Percentiles rank a stretch among this genome's conserved stretches.
These are phyloP conservation scores for Fusarium buharicum DNA, from an alignment of 2,329 filamentous ascomycete genomes.

Conservation along the genomic window DNA sequence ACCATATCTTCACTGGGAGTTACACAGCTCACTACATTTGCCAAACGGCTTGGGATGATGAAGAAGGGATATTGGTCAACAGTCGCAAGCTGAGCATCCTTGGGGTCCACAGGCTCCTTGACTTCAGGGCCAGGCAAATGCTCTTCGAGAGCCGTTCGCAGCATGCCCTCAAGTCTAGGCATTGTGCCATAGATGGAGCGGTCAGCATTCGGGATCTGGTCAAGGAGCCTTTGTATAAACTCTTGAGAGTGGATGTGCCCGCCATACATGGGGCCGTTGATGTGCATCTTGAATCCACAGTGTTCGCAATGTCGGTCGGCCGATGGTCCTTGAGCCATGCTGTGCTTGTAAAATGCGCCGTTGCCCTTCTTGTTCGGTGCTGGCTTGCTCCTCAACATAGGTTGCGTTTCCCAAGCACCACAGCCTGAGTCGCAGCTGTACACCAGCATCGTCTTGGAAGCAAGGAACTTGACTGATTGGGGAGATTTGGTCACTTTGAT, in stretches of 20 bases:
- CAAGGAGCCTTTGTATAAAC: conserved; percentile 83
- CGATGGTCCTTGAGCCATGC: conserved; percentile 76
- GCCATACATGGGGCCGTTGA: conserved; percentile 94
- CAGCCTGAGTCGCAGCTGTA: conserved; percentile 93
- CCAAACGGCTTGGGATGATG: conserved; percentile 78
- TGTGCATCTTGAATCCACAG: conserved; percentile 86
- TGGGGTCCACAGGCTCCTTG: conserved; percentile 51
- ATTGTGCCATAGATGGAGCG: conserved; percentile 80
- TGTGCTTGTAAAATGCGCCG: conserved; percentile 80
- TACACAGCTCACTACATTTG: conserved; percentile 80
- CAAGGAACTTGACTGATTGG: conserved; percentile 87
- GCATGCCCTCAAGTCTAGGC: conserved; percentile 87
- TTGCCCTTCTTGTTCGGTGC: conserved; percentile 75
- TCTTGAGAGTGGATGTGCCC: conserved; percentile 85
- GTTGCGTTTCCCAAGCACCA: conserved; percentile 89
- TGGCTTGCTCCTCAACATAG: conserved; percentile 75
- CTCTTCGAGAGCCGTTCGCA: conserved; percentile 88
- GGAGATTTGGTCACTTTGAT: conserved; percentile 83
- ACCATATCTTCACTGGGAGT: conserved; percentile 83
- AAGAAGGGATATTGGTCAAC: conserved; percentile 86
- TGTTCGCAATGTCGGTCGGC: conserved; percentile 77
- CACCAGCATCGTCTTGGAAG: conserved; percentile 90
- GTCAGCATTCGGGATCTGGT: conserved; percentile 74
- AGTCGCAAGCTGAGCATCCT: conserved; percentile 65
- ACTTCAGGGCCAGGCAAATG: conserved; percentile 53